These are phyloP conservation scores for Leptosphaerulina australis DNA, from an alignment of 2,329 filamentous ascomycete species.

Conservation along the genomic window DNA sequence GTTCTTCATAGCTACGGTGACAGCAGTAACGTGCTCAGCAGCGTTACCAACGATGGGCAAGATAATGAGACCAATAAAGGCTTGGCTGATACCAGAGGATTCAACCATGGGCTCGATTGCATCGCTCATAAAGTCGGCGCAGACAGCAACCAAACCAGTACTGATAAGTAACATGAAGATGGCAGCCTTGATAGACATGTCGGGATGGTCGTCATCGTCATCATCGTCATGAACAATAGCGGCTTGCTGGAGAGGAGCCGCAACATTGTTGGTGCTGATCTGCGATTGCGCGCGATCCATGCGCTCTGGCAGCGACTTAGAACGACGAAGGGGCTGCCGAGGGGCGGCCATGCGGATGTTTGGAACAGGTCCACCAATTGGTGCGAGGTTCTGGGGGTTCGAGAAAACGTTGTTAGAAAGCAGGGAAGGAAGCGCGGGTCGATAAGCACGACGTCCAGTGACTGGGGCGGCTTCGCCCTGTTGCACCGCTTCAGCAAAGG, in stretches of 20 bases:
- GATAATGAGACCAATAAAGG: conserved; percentile 80
- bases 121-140: conserved; percentile 75
- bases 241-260: conserved; percentile 25
- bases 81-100: conserved; percentile 66
- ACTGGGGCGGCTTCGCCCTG: conserved; percentile 29
- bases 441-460: conserved; percentile 63
- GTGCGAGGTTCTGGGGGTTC: conserved; percentile 48
- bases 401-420: conserved; percentile 74
- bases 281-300: conserved; percentile 38
- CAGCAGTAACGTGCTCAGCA: conserved; percentile 80
- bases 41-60: conserved; percentile 84
- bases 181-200: conserved; percentile 64
- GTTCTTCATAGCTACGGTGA: conserved; percentile 80
- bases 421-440: conserved; percentile 67
- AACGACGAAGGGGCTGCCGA: conserved; percentile 37
- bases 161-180: conserved; percentile 61
- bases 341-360: conserved; percentile 44
- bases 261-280: conserved; percentile 22
- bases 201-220: conserved; percentile 41
- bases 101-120: conserved; percentile 72
- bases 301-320: conserved; percentile 46
- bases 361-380: conserved; percentile 35
- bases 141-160: conserved; percentile 65
- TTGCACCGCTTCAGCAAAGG: conserved; percentile 48
- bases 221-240: conserved; percentile 29